Evolutionary conservation across 2,329 filamentous ascomycete genomes (phyloP).

Genomic region (Cordyceps cateniannulata): DNA sequence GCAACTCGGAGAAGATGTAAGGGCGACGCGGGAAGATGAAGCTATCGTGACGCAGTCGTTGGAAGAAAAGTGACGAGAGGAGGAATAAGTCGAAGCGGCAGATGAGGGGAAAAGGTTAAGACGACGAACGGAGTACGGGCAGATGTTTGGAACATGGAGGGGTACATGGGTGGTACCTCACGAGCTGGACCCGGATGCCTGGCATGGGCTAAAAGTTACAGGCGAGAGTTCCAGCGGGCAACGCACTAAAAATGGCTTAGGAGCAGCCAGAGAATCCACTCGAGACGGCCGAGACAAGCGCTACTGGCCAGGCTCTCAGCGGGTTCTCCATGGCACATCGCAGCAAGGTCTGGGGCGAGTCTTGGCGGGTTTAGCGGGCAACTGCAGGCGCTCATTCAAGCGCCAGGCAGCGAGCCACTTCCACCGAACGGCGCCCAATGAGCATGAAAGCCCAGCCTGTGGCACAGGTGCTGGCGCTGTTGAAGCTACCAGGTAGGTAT

Average conservation of each 20-base stretch:
- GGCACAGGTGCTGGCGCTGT: neutral
- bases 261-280: neutral
- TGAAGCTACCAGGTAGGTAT: too few relatives aligned
- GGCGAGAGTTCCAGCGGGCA: neutral
- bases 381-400: neutral
- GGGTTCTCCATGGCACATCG: neutral
- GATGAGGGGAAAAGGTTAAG: slow-evolving; percentile 10
- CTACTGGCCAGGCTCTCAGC: neutral
- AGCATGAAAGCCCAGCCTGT: too few relatives aligned
- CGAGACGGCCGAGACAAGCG: neutral
- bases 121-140: neutral
- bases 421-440: too few relatives aligned
- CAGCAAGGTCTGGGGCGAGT: neutral
- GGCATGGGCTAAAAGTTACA: neutral
- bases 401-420: neutral
- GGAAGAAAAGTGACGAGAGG: neutral
- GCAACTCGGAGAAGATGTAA: neutral
- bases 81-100: neutral
- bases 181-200: neutral
- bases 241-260: neutral
- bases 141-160: neutral
- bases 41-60: neutral
- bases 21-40: neutral
- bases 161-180: neutral
- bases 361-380: neutral